Evolutionary conservation across 495 filamentous ascomycete species (phyloP).

Genomic region (Chaetomidium leptoderma): DNA sequence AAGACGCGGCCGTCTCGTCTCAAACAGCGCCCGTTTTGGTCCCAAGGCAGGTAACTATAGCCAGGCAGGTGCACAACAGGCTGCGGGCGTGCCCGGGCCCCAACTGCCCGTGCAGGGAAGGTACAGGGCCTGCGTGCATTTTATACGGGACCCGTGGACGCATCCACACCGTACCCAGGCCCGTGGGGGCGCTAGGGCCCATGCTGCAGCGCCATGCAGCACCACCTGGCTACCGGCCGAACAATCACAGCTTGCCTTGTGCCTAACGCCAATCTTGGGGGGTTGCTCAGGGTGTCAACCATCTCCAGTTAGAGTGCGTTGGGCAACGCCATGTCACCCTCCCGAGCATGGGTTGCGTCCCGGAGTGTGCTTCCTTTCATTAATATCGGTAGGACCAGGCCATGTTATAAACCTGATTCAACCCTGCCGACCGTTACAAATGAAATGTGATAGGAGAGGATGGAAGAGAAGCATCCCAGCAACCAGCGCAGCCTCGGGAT

Average conservation of each 20-base stretch:
- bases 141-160: slow-evolving; percentile 9
- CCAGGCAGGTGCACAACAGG: slow-evolving; percentile 17
- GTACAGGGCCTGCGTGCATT: slow-evolving; percentile 1
- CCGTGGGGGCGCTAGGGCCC: slow-evolving; percentile 12
- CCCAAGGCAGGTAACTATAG: no score
- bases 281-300: neutral
- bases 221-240: slow-evolving; percentile 17
- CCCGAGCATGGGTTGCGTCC: slow-evolving; percentile 13
- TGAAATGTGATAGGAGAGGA: slow-evolving; percentile 5
- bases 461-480: no score
- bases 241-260: slow-evolving; percentile 2
- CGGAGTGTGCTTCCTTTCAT: slow-evolving; percentile 18
- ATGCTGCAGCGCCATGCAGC: slow-evolving; percentile 13
- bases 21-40: slow-evolving; percentile 14
- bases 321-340: slow-evolving; percentile 23
- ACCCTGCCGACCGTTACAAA: neutral
- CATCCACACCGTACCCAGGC: slow-evolving; percentile 7
- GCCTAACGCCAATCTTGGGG: neutral
- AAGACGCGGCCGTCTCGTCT: neutral
- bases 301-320: slow-evolving; percentile 3
- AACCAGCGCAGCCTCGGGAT: neutral
- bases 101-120: no score
- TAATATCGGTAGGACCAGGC: slow-evolving; percentile 1
- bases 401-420: slow-evolving; percentile 14
- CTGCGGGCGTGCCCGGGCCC: no score